Base-by-base conservation (phyloP, 2,329 filamentous ascomycete species). In the Seiridium cupressi region DNA sequence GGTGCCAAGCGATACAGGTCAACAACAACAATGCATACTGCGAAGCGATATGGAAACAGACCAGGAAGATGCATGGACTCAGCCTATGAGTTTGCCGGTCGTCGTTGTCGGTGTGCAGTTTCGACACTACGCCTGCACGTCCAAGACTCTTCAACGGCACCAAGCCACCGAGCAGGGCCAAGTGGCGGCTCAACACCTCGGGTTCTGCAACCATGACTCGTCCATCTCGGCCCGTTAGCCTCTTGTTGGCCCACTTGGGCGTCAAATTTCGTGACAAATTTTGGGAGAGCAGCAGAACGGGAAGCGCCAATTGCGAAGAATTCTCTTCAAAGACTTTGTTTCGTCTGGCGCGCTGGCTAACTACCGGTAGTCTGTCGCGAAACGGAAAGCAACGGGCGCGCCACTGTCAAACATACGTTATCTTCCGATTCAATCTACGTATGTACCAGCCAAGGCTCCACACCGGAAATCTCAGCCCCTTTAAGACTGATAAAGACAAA, bases 181-280 rank as follows among this genome's bases (percentile, higher is more conserved):
- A 51, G 34, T 53, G 32, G 10, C 11, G n/a, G 31, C 13, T 35
- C 49, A 53, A 18, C 49, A 38, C 10, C n/a, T 38, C 32, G 49
- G 49, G 18, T 53, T 36, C 35, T 53, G 49, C 49, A 36, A 13
- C 32, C 49, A 53, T 53, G 49, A 53, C 49, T 53, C 49, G 49
- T 53, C 49, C n/a, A 18, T 40, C 32, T 53, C 49, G 49, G 49
- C 32, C 49, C 49, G 49, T 26, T 13, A 36, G 35, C 32, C 26
- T 8, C 35, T 10, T 34, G n/a, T 34, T 36, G 48, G 49, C 8
- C 49, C 32, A 36, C 13, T 53, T 7, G 34, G 49, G 18, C 13
- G 49, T 35, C 11, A 36, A n/a, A n/a, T n/a, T 32, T 26, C 18
- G 18, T 26, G 18, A 26, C 18, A 26, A 26, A 1, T 26, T 26